These are phyloP conservation scores for Rhododendron henanense DNA, from an alignment of 148 eudicot genomes.

Conservation along the genomic window DNA sequence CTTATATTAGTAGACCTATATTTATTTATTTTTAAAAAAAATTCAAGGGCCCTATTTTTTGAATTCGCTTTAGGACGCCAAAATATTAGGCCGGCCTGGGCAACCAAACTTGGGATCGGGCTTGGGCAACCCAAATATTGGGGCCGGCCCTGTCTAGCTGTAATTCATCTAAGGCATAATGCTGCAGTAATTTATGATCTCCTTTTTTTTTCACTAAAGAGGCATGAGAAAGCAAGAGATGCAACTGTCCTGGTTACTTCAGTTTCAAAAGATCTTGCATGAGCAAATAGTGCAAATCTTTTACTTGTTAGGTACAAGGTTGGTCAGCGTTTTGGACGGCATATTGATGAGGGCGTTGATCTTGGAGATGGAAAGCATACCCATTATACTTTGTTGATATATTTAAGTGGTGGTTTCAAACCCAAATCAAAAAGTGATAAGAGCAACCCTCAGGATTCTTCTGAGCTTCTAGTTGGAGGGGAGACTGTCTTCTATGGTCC, in stretches of 20 bases:
- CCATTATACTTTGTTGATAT: conserved; percentile 71
- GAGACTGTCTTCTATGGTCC: conserved; percentile 95
- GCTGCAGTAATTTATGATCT: background rate
- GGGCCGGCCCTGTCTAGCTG: too few relatives aligned
- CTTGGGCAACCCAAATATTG: too few relatives aligned
- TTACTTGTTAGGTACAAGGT: conserved; percentile 56
- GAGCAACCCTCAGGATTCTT: conserved; percentile 30
- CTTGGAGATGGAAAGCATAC: conserved; percentile 78
- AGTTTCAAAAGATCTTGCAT: background rate
- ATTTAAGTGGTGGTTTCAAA: conserved; percentile 67
- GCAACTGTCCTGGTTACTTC: background rate
- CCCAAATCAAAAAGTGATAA: conserved; percentile 48
- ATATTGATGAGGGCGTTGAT: conserved; percentile 88
- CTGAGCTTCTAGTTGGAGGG: conserved; percentile 75
- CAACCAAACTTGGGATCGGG: too few relatives aligned
- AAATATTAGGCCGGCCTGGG: too few relatives aligned
- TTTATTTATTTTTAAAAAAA: too few relatives aligned
- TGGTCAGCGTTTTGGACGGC: conserved; percentile 91
- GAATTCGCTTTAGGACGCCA: too few relatives aligned
- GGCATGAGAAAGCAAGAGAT: background rate
- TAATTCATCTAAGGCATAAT: background rate
- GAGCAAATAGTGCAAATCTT: background rate
- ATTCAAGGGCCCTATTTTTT: too few relatives aligned
- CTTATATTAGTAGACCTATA: too few relatives aligned
- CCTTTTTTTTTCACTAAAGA: background rate